A percentile compares a stretch with the other conserved stretches of the same genome.
Evolutionary conservation across 345 rosid genomes (phyloP).

Genomic region (Theobroma cacao): DNA sequence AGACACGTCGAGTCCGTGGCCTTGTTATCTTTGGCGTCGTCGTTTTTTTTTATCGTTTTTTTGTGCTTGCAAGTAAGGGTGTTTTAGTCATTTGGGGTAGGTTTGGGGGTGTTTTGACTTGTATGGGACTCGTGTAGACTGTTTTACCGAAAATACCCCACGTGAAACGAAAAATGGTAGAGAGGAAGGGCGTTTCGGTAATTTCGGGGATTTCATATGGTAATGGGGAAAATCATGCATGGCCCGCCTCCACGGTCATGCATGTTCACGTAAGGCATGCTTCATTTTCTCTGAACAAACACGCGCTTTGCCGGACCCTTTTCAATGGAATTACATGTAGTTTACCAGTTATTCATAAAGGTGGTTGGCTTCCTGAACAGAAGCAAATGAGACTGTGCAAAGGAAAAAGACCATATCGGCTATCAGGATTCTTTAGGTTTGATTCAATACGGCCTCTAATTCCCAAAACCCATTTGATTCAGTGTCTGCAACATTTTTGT

Average conservation of each 20-base stretch:
- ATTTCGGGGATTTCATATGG: background rate
- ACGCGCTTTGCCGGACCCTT: background rate
- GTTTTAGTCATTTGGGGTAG: background rate
- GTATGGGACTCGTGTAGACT: background rate
- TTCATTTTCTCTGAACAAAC: background rate
- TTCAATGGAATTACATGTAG: no score
- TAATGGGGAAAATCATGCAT: slow-evolving; percentile 19
- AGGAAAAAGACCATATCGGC: no score
- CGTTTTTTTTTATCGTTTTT: background rate
- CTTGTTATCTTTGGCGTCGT: slow-evolving; percentile 16
- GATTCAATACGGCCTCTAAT: background rate
- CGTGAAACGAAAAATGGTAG: background rate
- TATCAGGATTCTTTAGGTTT: background rate
- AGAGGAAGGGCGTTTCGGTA: background rate
- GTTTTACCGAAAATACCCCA: background rate
- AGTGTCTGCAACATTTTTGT: no score
- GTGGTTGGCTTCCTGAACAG: background rate
- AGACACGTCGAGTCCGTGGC: slow-evolving; percentile 13
- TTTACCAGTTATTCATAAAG: no score
- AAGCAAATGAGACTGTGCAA: background rate
- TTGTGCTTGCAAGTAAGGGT: background rate
- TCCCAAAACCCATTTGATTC: no score
- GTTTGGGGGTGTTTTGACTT: background rate
- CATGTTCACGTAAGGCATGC: slow-evolving; percentile 24
- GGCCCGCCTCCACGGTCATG: slow-evolving; percentile 26